A percentile compares a stretch with the other conserved stretches of the same genome.
phyloP scores from a whole-genome alignment of 2,329 filamentous ascomycete genomes.

The Aspergillus niger region DNA sequence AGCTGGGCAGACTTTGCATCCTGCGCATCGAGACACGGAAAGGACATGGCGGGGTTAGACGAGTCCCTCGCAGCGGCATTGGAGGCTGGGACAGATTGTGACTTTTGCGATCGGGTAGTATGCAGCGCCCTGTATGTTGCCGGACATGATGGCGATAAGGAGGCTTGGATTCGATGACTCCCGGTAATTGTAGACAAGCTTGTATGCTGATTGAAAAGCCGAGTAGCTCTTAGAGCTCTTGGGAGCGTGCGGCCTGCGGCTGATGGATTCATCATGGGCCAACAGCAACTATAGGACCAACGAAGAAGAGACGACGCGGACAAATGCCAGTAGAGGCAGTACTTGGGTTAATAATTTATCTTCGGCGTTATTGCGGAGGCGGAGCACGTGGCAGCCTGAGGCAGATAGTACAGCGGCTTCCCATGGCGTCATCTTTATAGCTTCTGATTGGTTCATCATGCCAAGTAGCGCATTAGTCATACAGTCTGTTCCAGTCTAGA shows the following conservation, averaged over 20 bases:
- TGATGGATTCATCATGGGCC: slow-evolving; percentile 20
- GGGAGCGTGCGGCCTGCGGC: slow-evolving; percentile 20
- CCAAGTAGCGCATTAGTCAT: too few species aligned
- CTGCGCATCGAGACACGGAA: slow-evolving; percentile 84
- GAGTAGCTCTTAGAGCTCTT: slow-evolving; percentile 13
- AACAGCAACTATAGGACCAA: background rate
- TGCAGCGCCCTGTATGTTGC: slow-evolving; percentile 22
- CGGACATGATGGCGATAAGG: background rate
- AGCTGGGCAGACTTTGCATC: slow-evolving; percentile 77
- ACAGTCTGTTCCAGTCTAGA: too few species aligned
- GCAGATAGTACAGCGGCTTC: background rate
- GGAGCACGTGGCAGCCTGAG: background rate
- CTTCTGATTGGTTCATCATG: background rate
- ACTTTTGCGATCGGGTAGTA: slow-evolving; percentile 25
- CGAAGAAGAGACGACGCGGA: too few species aligned
- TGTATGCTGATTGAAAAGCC: slow-evolving; percentile 15
- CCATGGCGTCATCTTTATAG: background rate
- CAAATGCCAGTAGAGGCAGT: too few species aligned
- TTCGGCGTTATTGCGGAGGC: background rate
- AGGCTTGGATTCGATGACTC: slow-evolving; percentile 14
- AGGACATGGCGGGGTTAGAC: slow-evolving; percentile 70
- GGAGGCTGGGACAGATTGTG: slow-evolving; percentile 47
- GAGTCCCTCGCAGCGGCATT: slow-evolving; percentile 49
- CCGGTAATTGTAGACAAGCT: slow-evolving; percentile 2
- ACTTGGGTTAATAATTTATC: background rate